Conservation (phyloP, 2,329 filamentous ascomycete genomes). For the Epichloe sibirici region DNA sequence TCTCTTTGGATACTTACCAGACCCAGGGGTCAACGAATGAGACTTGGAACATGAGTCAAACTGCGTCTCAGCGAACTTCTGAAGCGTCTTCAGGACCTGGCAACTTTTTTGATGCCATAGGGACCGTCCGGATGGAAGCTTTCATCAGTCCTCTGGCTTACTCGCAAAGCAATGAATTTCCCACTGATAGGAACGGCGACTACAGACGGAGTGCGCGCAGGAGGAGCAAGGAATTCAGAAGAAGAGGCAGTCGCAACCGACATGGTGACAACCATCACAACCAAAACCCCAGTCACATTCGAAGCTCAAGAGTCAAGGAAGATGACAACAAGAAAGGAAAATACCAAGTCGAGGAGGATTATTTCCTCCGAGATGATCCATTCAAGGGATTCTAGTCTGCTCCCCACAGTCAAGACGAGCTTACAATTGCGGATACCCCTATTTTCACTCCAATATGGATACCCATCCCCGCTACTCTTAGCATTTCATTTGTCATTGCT, state of each 20-base stretch:
- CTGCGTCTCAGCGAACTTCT: constrained; percentile 38
- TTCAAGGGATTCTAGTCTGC: constrained; percentile 44
- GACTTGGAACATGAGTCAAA: constrained; percentile 33
- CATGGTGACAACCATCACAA: constrained; percentile 40
- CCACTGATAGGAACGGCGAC: constrained; percentile 38
- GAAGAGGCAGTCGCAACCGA: constrained; percentile 40
- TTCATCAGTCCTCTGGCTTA: constrained; percentile 62
- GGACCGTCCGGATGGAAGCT: constrained; percentile 92
- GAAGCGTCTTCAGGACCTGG: constrained; percentile 40
- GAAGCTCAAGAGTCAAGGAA: constrained; percentile 23
- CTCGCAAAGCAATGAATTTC: constrained; percentile 32
- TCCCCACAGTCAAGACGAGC: too few relatives aligned
- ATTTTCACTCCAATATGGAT: constrained; percentile 8
- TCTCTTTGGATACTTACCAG: constrained; percentile 49
- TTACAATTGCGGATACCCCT: too few relatives aligned
- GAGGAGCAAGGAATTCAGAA: constrained; percentile 42
- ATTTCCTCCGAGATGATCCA: constrained; percentile 43
- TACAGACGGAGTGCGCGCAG: constrained; percentile 31
- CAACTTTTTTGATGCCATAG: constrained; percentile 77
- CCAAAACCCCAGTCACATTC: constrained; percentile 21
- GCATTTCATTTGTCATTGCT: too few relatives aligned
- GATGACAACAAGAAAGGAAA: constrained; percentile 36
- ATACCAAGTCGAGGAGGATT: constrained; percentile 40
- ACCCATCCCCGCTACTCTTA: constrained; percentile 4
- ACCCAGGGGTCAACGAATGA: constrained; percentile 35